A percentile compares a stretch with the other conserved stretches of the same genome.
These are phyloP conservation scores for Fennellomyces sp. DNA, from an alignment of 371 early-diverging fungal genomes.

Conservation along the genomic window DNA sequence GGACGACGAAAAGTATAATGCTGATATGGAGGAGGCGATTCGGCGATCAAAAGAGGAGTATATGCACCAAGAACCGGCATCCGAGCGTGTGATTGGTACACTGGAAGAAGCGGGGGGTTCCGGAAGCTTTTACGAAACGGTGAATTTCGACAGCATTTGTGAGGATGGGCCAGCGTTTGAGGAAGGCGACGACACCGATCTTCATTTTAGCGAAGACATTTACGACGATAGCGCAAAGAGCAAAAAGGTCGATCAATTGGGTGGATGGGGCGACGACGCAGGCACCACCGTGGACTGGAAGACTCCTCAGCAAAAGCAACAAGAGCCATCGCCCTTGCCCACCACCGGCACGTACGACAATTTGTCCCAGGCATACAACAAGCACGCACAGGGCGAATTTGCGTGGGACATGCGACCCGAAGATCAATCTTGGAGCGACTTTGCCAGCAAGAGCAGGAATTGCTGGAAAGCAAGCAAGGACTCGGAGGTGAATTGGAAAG, in stretches of 20 bases:
- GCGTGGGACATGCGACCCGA: slow-evolving; percentile 4
- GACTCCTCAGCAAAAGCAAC: neutral
- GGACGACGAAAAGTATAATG: slow-evolving; percentile 20
- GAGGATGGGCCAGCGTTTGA: neutral
- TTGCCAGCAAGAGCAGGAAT: slow-evolving; percentile 14
- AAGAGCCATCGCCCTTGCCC: neutral
- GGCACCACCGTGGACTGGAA: neutral
- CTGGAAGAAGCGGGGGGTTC: neutral
- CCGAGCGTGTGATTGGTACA: slow-evolving; percentile 5
- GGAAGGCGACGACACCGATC: neutral
- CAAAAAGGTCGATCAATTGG: neutral
- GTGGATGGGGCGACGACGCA: slow-evolving; percentile 2
- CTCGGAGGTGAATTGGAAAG: slow-evolving; percentile 10
- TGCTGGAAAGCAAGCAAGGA: slow-evolving; percentile 27
- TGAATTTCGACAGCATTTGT: neutral
- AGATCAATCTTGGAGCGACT: slow-evolving; percentile 23
- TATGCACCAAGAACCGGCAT: neutral
- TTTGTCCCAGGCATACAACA: neutral
- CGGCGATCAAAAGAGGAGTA: slow-evolving; percentile 14
- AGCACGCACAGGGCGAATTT: slow-evolving; percentile 22
- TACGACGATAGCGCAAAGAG: neutral
- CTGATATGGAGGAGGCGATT: slow-evolving; percentile 29
- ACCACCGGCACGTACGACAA: neutral
- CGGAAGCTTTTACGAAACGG: neutral
- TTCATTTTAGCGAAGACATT: slow-evolving; percentile 15